These are phyloP conservation scores for Cutaneotrichosporon spelunceum DNA, from an alignment of 1,284 basidiomycete genomes.

Conservation along the genomic window DNA sequence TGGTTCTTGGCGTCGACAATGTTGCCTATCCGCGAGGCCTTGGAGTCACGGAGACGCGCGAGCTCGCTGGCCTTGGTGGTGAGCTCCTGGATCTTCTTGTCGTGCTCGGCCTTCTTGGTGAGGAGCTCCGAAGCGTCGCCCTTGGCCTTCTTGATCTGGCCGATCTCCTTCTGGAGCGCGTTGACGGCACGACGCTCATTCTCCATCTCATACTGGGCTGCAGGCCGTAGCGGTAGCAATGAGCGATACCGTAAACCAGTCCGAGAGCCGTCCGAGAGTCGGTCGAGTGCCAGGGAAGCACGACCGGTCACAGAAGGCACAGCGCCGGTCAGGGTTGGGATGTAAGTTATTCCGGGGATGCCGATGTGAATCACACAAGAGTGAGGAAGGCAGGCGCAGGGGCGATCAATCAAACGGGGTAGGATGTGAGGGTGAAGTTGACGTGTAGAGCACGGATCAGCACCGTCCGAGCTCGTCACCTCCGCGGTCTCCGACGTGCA, in stretches of 20 bases:
- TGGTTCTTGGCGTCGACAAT: constrained; percentile 84
- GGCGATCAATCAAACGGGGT: neutral
- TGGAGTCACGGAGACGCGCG: constrained; percentile 64
- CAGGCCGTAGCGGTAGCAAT: neutral
- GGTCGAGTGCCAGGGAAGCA: too few relatives aligned
- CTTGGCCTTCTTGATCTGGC: constrained; percentile 91
- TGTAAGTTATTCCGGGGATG: too few relatives aligned
- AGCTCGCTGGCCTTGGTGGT: constrained; percentile 72
- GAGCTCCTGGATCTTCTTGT: constrained; percentile 66
- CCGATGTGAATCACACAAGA: too few relatives aligned
- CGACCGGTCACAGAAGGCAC: neutral
- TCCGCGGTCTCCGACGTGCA: neutral
- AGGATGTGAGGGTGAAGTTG: neutral
- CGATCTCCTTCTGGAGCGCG: constrained; percentile 88
- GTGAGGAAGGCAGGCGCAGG: too few relatives aligned
- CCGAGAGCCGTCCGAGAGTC: too few relatives aligned
- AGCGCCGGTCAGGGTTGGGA: neutral
- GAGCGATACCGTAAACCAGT: neutral
- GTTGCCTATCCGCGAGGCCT: constrained; percentile 82
- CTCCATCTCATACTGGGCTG: constrained; percentile 83
- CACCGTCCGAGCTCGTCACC: constrained; percentile 1
- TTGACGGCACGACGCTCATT: constrained; percentile 78
- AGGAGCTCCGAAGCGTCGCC: constrained; percentile 82
- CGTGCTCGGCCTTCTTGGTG: constrained; percentile 72
- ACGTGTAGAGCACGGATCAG: constrained; percentile 5